These are phyloP conservation scores for Termitomyces sp. DNA, from an alignment of 1,284 basidiomycete genomes.

Conservation along the genomic window DNA sequence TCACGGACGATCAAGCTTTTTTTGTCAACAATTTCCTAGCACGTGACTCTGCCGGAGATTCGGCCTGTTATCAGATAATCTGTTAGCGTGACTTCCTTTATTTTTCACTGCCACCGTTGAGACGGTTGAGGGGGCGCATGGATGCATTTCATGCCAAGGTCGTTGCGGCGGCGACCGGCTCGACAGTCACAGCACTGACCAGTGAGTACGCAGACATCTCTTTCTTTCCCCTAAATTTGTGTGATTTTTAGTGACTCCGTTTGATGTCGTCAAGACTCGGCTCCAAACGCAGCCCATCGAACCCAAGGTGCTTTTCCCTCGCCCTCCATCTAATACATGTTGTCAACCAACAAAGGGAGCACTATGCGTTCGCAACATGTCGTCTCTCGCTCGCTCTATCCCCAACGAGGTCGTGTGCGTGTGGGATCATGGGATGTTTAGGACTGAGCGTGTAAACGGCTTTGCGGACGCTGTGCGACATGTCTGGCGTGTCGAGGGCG, in stretches of 20 bases:
- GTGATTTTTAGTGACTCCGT: constrained; percentile 76
- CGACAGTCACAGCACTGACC: constrained; percentile 77
- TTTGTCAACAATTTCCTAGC: constrained; percentile 14
- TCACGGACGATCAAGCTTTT: constrained; percentile 9
- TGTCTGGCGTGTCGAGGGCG: constrained; percentile 73
- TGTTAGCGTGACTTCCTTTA: constrained; percentile 4
- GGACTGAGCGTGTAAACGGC: constrained; percentile 68
- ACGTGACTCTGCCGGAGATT: constrained; percentile 14
- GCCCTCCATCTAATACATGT: constrained; percentile 49
- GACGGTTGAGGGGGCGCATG: constrained; percentile 35
- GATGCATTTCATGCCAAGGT: constrained; percentile 75
- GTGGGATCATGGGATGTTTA: constrained; percentile 69
- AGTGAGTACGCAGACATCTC: constrained; percentile 44
- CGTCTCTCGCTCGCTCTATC: constrained; percentile 54
- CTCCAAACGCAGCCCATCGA: constrained; percentile 74
- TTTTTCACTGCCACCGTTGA: not conserved
- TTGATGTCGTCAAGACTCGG: constrained; percentile 93
- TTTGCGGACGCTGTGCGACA: constrained; percentile 79
- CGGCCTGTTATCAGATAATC: constrained; percentile 17
- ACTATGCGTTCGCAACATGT: constrained; percentile 74
- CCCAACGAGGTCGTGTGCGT: constrained; percentile 64
- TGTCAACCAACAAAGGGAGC: constrained; percentile 56
- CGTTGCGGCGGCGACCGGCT: constrained; percentile 75
- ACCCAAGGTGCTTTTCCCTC: constrained; percentile 43
- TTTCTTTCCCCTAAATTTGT: not conserved